Evolutionary conservation across 495 filamentous ascomycete species (phyloP).

Genomic region (Daldinia loculata): DNA sequence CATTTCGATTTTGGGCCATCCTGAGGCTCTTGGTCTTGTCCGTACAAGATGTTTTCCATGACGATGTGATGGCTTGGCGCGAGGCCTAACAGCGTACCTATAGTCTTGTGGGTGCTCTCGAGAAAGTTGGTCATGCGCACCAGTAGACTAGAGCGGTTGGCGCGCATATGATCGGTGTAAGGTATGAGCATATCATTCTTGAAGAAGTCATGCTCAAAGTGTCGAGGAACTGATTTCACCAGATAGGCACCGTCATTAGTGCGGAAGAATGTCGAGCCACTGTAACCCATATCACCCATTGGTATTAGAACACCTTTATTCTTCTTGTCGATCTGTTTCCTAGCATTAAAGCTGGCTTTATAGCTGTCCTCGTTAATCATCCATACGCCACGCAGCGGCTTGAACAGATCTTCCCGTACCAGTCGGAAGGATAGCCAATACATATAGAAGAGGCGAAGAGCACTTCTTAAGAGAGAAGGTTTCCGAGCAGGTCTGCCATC

Average conservation of each 20-base stretch:
- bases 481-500: conserved; percentile 32
- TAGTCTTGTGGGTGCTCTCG: conserved; percentile 57
- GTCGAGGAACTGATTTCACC: conserved; percentile 71
- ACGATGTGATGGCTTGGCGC: conserved; percentile 73
- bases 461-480: conserved; percentile 41
- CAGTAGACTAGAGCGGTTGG: conserved; percentile 64
- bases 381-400: conserved; percentile 54
- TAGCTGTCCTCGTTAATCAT: conserved; percentile 64
- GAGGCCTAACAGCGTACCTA: conserved; percentile 63
- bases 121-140: conserved; percentile 76
- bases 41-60: conserved; percentile 76
- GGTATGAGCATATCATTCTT: conserved; percentile 66
- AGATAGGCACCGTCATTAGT: conserved; percentile 68
- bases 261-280: conserved; percentile 74
- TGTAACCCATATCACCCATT: conserved; percentile 67
- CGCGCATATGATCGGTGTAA: conserved; percentile 67
- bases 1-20: conserved; percentile 55
- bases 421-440: conserved; percentile 51
- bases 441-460: conserved; percentile 49
- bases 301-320: conserved; percentile 46
- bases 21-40: conserved; percentile 54
- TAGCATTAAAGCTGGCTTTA: conserved; percentile 57
- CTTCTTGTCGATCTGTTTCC: conserved; percentile 29
- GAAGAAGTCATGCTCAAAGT: conserved; percentile 75
- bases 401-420: conserved; percentile 52